These are phyloP conservation scores for Barnettozyma botsteinii DNA, from an alignment of 805 yeast species.

Conservation along the genomic window DNA sequence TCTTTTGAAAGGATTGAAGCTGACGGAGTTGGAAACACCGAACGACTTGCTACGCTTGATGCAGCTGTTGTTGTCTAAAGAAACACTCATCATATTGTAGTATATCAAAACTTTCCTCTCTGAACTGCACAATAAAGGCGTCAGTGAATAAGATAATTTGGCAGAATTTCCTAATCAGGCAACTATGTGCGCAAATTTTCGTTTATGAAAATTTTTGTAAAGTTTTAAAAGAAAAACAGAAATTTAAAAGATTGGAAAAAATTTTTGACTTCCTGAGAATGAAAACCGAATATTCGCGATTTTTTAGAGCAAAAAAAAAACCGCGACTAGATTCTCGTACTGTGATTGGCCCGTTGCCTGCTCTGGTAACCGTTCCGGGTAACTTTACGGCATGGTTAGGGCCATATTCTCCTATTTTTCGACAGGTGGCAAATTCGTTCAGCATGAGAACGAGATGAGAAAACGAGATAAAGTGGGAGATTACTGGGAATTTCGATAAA, in stretches of 20 bases:
- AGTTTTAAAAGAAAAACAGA: slow-evolving; percentile 1
- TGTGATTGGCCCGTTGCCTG: slow-evolving; percentile 1
- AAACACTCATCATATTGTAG: slow-evolving; percentile 1
- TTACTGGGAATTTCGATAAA: neutral
- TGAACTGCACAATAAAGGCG: slow-evolving; percentile 29
- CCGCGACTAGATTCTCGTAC: neutral
- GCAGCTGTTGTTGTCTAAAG: slow-evolving; percentile 2
- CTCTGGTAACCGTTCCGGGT: slow-evolving; percentile 2
- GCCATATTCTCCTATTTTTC: neutral
- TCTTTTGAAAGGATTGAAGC: slow-evolving; percentile 22
- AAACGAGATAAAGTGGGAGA: neutral
- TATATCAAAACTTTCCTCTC: slow-evolving; percentile 11
- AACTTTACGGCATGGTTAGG: neutral
- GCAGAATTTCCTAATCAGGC: neutral
- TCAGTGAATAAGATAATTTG: slow-evolving; percentile 14
- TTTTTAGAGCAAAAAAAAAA: neutral
- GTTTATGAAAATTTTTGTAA: neutral
- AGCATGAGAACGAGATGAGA: no score
- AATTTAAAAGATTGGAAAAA: neutral
- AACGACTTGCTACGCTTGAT: slow-evolving; percentile 16
- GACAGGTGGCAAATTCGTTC: neutral
- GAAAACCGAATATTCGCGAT: neutral
- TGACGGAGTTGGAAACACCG: slow-evolving; percentile 12
- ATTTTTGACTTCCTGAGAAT: neutral
- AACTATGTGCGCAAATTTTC: slow-evolving; percentile 3